Conservation (phyloP, 257 asterid species). For the Nicotiana attenuata region DNA sequence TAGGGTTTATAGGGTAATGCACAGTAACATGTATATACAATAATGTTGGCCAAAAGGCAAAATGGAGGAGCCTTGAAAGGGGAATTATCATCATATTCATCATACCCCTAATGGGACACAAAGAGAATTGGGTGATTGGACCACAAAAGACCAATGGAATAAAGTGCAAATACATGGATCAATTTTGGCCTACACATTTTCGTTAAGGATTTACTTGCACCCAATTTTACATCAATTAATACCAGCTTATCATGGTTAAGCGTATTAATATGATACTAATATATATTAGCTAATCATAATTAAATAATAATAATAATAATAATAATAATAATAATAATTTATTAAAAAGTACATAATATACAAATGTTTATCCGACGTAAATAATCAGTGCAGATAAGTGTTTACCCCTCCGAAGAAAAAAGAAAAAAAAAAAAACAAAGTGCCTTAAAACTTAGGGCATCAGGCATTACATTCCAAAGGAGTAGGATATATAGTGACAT, state of each 20-base stretch:
- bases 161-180: constrained; percentile 13
- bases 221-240: too few relatives aligned
- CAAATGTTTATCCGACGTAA: too few relatives aligned
- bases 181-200: not conserved
- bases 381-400: too few relatives aligned
- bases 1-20: not conserved
- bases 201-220: too few relatives aligned
- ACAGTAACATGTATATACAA: not conserved
- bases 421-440: not conserved
- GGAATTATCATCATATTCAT: constrained; percentile 12
- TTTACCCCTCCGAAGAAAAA: not conserved
- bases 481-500: constrained; percentile 19
- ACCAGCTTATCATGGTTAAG: too few relatives aligned
- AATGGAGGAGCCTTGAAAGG: constrained; percentile 41
- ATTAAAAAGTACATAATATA: too few relatives aligned
- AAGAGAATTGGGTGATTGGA: constrained; percentile 18
- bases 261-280: too few relatives aligned
- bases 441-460: constrained; percentile 24
- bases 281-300: too few relatives aligned
- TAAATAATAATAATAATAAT: too few relatives aligned
- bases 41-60: constrained; percentile 27
- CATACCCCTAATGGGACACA: constrained; percentile 35
- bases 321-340: too few relatives aligned
- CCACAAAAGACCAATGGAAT: constrained; percentile 25
- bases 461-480: constrained; percentile 22